phyloP scores from a whole-genome alignment of 139 green algal species.

The Zygnema cylindricum region DNA sequence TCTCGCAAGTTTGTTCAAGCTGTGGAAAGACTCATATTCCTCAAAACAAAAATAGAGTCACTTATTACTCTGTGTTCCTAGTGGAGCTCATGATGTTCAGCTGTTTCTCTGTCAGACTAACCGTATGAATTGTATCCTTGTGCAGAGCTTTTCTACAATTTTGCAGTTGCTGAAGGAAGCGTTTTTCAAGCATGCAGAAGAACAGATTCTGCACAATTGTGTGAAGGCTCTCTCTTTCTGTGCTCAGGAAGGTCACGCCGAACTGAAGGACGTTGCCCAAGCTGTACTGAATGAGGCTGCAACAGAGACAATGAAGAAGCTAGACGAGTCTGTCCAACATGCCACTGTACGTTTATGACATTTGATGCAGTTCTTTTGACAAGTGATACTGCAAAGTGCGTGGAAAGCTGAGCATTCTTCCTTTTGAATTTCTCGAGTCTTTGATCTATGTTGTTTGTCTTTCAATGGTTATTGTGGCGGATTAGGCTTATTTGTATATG shows the following conservation, averaged over 20 bases:
- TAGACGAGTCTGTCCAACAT: conserved; percentile 28
- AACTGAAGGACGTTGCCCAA: conserved; percentile 45
- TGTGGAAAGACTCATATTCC: too few relatives aligned
- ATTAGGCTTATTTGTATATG: not conserved
- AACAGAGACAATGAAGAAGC: not conserved
- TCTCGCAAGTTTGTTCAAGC: too few relatives aligned
- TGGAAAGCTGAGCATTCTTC: too few relatives aligned
- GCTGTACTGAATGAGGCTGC: conserved; percentile 9
- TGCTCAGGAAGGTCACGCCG: conserved; percentile 31
- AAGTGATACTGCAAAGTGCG: too few relatives aligned
- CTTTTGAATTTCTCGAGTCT: too few relatives aligned
- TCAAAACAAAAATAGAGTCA: too few relatives aligned
- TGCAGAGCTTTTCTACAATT: conserved; percentile 34
- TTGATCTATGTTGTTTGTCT: not conserved
- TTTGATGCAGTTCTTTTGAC: too few relatives aligned
- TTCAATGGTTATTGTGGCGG: not conserved
- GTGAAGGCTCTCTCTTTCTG: conserved; percentile 36
- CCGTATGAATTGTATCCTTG: not conserved
- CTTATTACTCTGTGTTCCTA: too few relatives aligned
- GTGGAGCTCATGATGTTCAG: not conserved
- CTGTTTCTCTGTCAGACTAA: not conserved
- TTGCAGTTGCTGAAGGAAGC: conserved; percentile 39
- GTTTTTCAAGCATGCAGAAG: conserved; percentile 52
- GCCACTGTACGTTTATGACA: too few relatives aligned
- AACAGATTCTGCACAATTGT: not conserved